Evolutionary conservation across 1,284 basidiomycete species (phyloP).

Genomic region (Cryptococcus neoformans): DNA sequence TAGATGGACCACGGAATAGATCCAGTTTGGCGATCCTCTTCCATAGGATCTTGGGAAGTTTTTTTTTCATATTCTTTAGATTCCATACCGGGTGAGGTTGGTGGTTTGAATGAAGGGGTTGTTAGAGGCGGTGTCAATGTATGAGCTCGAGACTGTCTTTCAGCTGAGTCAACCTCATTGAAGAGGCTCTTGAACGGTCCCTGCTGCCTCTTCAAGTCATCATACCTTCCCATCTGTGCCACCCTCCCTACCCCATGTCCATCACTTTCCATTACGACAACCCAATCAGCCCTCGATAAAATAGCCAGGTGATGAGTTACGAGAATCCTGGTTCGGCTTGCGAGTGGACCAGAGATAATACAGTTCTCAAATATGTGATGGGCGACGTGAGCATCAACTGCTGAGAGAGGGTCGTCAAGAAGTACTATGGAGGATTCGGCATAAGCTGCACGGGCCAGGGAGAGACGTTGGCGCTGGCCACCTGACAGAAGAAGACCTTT

Average conservation of each 20-base stretch:
- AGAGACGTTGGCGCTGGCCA: constrained; percentile 22
- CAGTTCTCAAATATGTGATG: constrained; percentile 55
- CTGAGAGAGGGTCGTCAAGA: constrained; percentile 54
- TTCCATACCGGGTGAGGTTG: neutral
- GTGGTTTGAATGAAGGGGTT: neutral
- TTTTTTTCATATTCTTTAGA: neutral
- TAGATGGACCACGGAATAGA: constrained; percentile 29
- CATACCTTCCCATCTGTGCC: constrained; percentile 22
- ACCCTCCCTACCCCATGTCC: constrained; percentile 20
- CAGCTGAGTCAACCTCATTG: constrained; percentile 2
- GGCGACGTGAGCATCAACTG: constrained; percentile 59
- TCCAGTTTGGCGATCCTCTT: constrained; percentile 38
- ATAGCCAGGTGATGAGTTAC: constrained; percentile 69
- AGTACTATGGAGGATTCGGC: constrained; percentile 16
- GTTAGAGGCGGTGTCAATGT: neutral
- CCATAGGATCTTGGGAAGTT: constrained; percentile 57
- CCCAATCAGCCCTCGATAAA: constrained; percentile 42
- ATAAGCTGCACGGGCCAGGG: constrained; percentile 20
- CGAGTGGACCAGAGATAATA: constrained; percentile 59
- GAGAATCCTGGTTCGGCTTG: constrained; percentile 62
- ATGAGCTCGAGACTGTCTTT: neutral
- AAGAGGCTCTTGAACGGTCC: constrained; percentile 13
- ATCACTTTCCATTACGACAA: constrained; percentile 27
- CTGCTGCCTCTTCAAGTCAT: constrained; percentile 26
- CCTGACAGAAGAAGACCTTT: constrained; percentile 22